Evolutionary conservation across 352 stramenopile species (phyloP), one percentile per base, ranked within the genome.

Genomic region (Pythium guiyangense): DNA sequence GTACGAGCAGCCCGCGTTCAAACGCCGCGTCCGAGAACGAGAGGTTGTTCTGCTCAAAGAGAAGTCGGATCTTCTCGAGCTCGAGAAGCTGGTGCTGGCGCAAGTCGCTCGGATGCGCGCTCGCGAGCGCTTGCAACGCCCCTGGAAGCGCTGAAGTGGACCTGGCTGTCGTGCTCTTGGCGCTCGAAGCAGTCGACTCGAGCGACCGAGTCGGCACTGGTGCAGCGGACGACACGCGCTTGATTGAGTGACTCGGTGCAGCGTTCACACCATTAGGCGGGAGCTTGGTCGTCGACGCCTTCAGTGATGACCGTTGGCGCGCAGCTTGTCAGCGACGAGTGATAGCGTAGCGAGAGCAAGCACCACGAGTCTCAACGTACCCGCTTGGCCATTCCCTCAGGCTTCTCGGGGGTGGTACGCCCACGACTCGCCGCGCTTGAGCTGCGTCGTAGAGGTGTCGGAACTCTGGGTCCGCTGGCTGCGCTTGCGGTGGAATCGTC

Each of bases 1-100:
- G 81, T 0, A 86, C 60, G 6, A 91, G 49, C n/a, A 91, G 50
- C 0, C 74, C 78, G 17, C 76, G 67, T 52, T 89, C 76, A 49
- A 91, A 67, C 0, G 63, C 59, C 6, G 64, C 50, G 3, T 51
- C n/a, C 0, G 71, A 65, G 27, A 87, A 73, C 4, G 57, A 48
- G 40, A 91, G 60, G 17, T 81, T 64, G 58, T 84, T 73, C 26
- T 67, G 63, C 49, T 85, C 64, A 34, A 91, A 91, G 2, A 87
- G 60, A 0, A 63, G 51, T 2, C 77, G 78, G 54, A 91, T 89
- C 12, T 84, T 79, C 37, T 88, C 77, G 26, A 91, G 31, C 40
- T 91, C 81, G 22, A 77, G 53, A 34, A 86, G 55, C 48, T 91
- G 77, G 27, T 76, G 63, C 1, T 65, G 59, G 15, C 81, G 74